Conservation (phyloP, 2,329 filamentous ascomycete species). For the Mycosphaerella sp. region DNA sequence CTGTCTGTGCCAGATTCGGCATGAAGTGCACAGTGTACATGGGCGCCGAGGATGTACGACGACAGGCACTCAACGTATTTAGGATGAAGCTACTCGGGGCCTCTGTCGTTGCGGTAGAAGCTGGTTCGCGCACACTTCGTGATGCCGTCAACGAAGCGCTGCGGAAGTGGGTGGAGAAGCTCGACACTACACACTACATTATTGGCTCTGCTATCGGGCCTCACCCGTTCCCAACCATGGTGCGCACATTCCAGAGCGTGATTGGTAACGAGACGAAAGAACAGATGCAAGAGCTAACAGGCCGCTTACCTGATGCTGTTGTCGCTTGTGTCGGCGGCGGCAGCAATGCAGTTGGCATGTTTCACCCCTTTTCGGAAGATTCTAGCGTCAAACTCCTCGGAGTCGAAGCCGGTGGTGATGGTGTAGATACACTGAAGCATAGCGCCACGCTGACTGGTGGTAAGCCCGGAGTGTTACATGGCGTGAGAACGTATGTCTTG, state of each 20-base stretch:
- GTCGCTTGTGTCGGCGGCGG: conserved; percentile 96
- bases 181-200: conserved; percentile 95
- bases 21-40: conserved; percentile 99
- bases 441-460: conserved; percentile 82
- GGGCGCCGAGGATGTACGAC: conserved; percentile 94
- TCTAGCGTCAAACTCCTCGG: conserved; percentile 79
- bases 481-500: conserved; percentile 90
- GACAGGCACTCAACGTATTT: conserved; percentile 97
- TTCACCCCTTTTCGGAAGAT: conserved; percentile 90
- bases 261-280: conserved; percentile 92
- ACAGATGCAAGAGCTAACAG: conserved; percentile 77
- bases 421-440: conserved; percentile 77
- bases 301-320: conserved; percentile 89
- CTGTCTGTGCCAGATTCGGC: conserved; percentile 94
- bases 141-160: conserved; percentile 87
- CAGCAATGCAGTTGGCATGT: conserved; percentile 95
- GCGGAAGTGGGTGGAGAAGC: conserved; percentile 85
- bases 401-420: conserved; percentile 92
- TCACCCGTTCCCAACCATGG: conserved; percentile 96
- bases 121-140: conserved; percentile 63
- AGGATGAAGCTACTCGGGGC: conserved; percentile 95
- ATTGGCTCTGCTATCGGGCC: conserved; percentile 96
- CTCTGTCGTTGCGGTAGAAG: conserved; percentile 85
- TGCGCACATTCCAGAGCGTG: conserved; percentile 93
- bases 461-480: conserved; percentile 87